These are phyloP conservation scores for Microstegium vimineum DNA, from an alignment of 176 grass and related monocot genomes.

Conservation along the genomic window DNA sequence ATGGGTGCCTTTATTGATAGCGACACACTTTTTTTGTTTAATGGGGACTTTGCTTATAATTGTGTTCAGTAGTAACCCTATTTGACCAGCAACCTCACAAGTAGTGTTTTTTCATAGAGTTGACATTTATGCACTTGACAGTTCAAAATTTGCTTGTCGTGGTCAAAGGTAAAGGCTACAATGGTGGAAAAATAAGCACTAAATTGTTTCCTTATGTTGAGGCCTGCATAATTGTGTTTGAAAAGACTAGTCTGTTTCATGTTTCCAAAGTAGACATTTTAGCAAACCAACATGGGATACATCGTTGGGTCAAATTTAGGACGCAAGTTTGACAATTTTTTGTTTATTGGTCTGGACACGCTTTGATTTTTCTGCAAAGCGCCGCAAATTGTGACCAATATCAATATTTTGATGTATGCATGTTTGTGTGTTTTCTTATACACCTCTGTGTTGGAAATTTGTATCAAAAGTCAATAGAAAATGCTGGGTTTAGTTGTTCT, in stretches of 20 bases:
- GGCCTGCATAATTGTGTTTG: not conserved
- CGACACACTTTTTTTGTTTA: constrained; percentile 28
- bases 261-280: constrained; percentile 3
- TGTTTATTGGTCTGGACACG: not conserved
- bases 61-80: not conserved
- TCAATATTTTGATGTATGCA: not conserved
- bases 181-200: not conserved
- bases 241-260: not conserved
- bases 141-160: constrained; percentile 27
- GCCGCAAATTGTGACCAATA: not conserved
- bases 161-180: constrained; percentile 21
- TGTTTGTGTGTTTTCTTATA: not conserved
- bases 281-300: not conserved
- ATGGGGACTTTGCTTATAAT: not conserved
- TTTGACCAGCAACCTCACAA: constrained; percentile 35
- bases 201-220: constrained; percentile 8
- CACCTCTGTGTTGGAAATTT: not conserved
- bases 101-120: constrained; percentile 4
- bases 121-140: constrained; percentile 36
- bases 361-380: not conserved
- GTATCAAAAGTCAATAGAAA: not conserved
- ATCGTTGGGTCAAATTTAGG: constrained; percentile 6
- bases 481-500: not conserved
- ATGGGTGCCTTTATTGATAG: constrained; percentile 3
- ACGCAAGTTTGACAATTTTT: not conserved